A percentile compares a stretch with the other conserved stretches of the same genome.
Conservation (phyloP, 306 rosid genomes). For the Quercus wislizeni region DNA sequence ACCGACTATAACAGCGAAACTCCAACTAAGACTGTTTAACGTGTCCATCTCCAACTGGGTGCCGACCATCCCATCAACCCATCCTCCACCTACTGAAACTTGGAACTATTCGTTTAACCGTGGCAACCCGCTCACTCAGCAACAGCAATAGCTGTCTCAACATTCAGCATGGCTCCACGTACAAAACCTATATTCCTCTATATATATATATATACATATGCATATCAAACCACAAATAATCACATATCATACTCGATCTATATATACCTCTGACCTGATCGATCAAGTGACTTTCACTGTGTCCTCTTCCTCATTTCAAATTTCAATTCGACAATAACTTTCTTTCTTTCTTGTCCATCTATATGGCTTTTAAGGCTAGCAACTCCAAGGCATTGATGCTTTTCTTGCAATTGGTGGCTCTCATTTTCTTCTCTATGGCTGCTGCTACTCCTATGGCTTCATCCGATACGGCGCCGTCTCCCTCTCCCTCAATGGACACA, state of each 20-base stretch:
- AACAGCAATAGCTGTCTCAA: too few relatives aligned
- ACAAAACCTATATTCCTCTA: neutral
- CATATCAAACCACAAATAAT: neutral
- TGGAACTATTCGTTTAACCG: neutral
- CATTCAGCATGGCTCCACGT: neutral
- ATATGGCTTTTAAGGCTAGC: neutral
- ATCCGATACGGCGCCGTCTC: slow-evolving; percentile 11
- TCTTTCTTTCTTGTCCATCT: neutral
- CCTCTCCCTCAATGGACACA: slow-evolving; percentile 9
- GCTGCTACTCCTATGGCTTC: neutral
- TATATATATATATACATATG: neutral
- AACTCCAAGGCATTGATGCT: slow-evolving; percentile 18
- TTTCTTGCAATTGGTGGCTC: neutral
- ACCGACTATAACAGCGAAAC: neutral
- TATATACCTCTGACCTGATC: too few relatives aligned
- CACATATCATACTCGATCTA: too few relatives aligned
- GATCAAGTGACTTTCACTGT: too few relatives aligned
- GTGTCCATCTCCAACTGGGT: too few relatives aligned
- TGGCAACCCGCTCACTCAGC: too few relatives aligned
- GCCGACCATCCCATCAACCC: too few relatives aligned
- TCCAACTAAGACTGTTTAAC: neutral
- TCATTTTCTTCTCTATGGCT: neutral
- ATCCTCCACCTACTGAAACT: neutral
- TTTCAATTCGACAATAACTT: too few relatives aligned
- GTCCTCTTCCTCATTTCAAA: too few relatives aligned